Conservation (phyloP, 2,329 filamentous ascomycete species). For the Colletotrichum salicis region DNA sequence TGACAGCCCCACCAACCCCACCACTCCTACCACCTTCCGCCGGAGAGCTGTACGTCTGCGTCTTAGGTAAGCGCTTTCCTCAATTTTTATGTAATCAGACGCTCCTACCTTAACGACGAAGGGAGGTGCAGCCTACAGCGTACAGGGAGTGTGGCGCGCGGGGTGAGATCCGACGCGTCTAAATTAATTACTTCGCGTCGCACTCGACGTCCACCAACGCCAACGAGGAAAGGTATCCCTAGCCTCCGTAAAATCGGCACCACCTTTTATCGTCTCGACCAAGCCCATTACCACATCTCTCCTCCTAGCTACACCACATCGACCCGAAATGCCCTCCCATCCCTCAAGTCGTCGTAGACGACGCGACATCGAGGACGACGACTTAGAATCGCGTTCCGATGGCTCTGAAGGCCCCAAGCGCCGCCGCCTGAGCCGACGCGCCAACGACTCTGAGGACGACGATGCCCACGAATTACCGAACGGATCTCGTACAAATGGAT, state of each 20-base stretch:
- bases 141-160: slow-evolving; percentile 9
- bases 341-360: slow-evolving; percentile 45
- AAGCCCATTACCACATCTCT: background rate
- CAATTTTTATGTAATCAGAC: background rate
- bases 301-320: too few species aligned
- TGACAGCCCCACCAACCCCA: slow-evolving; percentile 2
- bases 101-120: background rate
- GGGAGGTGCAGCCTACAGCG: background rate
- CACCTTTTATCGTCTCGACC: background rate
- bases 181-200: slow-evolving; percentile 24
- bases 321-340: slow-evolving; percentile 10
- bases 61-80: background rate
- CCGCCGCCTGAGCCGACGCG: slow-evolving; percentile 44
- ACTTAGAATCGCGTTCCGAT: slow-evolving; percentile 44
- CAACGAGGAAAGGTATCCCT: background rate
- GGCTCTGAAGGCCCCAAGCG: slow-evolving; percentile 49
- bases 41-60: background rate
- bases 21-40: background rate
- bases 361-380: slow-evolving; percentile 51
- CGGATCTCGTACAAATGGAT: slow-evolving; percentile 21
- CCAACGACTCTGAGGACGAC: slow-evolving; percentile 33
- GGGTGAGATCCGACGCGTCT: slow-evolving; percentile 27
- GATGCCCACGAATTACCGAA: slow-evolving; percentile 27
- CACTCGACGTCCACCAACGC: background rate
- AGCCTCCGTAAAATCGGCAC: background rate